Percentiles rank a stretch among this genome's conserved stretches.
These are phyloP conservation scores for Rhizophagus sp. DNA, from an alignment of 192 early-diverging fungal species.

Conservation along the genomic window DNA sequence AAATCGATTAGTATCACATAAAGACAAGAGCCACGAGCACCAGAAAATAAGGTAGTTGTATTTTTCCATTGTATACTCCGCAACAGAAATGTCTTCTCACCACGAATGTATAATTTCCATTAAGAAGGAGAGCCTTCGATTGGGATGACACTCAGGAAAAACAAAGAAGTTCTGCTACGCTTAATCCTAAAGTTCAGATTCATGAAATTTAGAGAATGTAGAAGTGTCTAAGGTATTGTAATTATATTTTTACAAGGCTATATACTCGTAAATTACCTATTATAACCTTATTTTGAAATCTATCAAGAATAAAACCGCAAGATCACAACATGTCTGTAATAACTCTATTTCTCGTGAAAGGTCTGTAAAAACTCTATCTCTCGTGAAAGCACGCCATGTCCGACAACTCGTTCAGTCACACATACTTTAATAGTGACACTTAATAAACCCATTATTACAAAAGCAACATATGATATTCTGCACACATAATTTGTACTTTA, in stretches of 20 bases:
- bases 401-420: neutral
- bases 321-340: no score
- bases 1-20: no score
- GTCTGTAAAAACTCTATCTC: no score
- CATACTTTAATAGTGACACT: conserved; percentile 7
- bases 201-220: conserved; percentile 9
- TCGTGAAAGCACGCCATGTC: neutral
- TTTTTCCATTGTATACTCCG: conserved; percentile 18
- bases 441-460: conserved; percentile 28
- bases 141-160: conserved; percentile 14
- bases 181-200: conserved; percentile 9
- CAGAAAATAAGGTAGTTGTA: conserved; percentile 22
- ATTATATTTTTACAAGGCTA: no score
- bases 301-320: no score
- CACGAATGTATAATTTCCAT: conserved; percentile 23
- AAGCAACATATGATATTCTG: conserved; percentile 24
- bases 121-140: conserved; percentile 27
- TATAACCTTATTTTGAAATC: no score
- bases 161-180: conserved; percentile 25
- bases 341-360: no score
- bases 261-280: no score
- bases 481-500: conserved; percentile 16
- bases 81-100: conserved; percentile 27
- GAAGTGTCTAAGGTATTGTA: neutral
- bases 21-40: conserved; percentile 12